Evolutionary conservation across 192 early-diverging fungal genomes (phyloP).

Genomic region (Coemansia sp.): DNA sequence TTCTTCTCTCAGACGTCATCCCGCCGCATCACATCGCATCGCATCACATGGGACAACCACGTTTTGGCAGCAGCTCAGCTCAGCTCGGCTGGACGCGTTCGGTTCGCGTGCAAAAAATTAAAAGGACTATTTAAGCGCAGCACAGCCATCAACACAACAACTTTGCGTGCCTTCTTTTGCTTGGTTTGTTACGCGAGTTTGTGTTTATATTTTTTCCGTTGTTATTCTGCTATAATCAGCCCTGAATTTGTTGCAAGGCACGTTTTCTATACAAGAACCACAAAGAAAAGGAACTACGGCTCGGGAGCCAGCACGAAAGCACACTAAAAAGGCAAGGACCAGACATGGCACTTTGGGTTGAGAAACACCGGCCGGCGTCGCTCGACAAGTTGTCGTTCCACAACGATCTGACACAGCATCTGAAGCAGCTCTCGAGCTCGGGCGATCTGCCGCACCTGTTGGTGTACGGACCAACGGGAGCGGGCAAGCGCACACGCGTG

Average conservation of each 20-base stretch:
- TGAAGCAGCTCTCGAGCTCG: constrained; percentile 73
- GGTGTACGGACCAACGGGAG: constrained; percentile 93
- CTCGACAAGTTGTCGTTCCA: constrained; percentile 88
- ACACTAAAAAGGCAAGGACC: background rate
- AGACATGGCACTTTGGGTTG: constrained; percentile 80
- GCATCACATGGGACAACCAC: background rate
- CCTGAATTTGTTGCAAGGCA: too few relatives aligned
- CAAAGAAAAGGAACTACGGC: background rate
- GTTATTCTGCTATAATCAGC: background rate
- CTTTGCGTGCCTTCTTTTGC: too few relatives aligned
- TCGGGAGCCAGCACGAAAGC: background rate
- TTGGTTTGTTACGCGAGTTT: too few relatives aligned
- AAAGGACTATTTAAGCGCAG: background rate
- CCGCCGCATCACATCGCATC: background rate
- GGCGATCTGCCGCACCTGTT: constrained; percentile 94
- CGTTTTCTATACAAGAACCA: too few relatives aligned
- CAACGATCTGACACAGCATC: constrained; percentile 68
- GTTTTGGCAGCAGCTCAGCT: background rate
- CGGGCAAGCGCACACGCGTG: constrained; percentile 96
- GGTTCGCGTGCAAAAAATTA: background rate
- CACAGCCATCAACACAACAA: background rate
- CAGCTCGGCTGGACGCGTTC: background rate
- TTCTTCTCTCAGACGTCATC: too few relatives aligned
- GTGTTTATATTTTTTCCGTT: background rate
- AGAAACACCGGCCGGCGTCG: constrained; percentile 85